phyloP scores from a whole-genome alignment of 2,329 filamentous ascomycete species.

The Cladosporium sphaerospermum region DNA sequence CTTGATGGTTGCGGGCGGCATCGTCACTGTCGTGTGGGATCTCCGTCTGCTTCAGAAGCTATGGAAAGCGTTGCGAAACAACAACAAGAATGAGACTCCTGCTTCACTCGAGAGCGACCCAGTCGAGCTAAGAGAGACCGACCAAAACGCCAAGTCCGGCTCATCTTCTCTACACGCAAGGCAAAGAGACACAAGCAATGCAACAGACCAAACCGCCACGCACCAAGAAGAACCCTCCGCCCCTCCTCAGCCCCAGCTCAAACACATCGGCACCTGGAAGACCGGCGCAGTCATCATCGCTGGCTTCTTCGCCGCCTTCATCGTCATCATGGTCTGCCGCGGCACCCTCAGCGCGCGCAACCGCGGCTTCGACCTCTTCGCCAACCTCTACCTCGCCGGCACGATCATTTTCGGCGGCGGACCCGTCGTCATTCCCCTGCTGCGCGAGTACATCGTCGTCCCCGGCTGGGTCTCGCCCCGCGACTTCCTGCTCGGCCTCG shows the following conservation, averaged over 20 bases:
- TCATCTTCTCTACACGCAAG: neutral
- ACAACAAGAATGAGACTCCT: neutral
- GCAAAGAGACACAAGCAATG: neutral
- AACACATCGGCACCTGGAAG: constrained; percentile 18
- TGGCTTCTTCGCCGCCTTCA: constrained; percentile 51
- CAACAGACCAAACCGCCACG: neutral
- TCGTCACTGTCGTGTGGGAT: constrained; percentile 52
- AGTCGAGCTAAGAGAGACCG: neutral
- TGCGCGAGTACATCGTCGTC: constrained; percentile 48
- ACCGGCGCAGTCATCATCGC: constrained; percentile 33
- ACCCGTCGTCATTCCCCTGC: constrained; percentile 40
- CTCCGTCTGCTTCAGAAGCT: constrained; percentile 1
- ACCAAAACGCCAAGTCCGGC: neutral
- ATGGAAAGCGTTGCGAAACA: constrained; percentile 2
- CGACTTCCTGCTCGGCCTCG: constrained; percentile 67
- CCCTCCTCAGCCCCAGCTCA: neutral
- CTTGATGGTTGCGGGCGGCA: constrained; percentile 53
- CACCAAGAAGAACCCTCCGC: neutral
- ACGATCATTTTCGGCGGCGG: constrained; percentile 49
- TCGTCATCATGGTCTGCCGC: constrained; percentile 48
- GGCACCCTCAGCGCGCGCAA: constrained; percentile 35
- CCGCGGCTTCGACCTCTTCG: constrained; percentile 55
- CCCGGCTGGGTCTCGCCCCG: constrained; percentile 64
- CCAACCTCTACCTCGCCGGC: constrained; percentile 67
- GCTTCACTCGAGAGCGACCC: neutral